Conservation (phyloP, 176 grass and related monocot genomes). For the Juncus effusus region DNA sequence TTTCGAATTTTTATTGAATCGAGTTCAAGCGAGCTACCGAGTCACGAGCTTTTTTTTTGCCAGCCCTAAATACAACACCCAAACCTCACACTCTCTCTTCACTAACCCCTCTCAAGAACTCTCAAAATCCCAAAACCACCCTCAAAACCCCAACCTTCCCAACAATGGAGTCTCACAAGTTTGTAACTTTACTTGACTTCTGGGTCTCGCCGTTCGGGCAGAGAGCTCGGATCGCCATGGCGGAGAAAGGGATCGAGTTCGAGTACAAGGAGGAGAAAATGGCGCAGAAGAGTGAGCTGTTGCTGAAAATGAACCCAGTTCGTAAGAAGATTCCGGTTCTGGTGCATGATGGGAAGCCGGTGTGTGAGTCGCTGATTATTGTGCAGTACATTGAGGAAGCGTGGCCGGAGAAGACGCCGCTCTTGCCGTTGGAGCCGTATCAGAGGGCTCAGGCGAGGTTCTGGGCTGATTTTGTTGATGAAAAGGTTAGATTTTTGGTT, state of each 20-base stretch:
- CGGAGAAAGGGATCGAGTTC: conserved; percentile 63
- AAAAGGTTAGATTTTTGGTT: conserved; percentile 38
- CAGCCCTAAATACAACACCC: too few species aligned
- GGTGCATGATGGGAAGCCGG: conserved; percentile 41
- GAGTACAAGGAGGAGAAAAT: conserved; percentile 58
- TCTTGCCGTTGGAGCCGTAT: conserved; percentile 45
- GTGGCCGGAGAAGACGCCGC: conserved; percentile 31
- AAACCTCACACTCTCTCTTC: too few species aligned
- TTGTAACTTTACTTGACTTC: conserved; percentile 40
- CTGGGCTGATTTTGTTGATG: conserved; percentile 51
- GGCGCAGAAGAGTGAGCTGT: conserved; percentile 41
- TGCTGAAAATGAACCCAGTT: conserved; percentile 64
- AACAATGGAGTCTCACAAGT: conserved; percentile 19
- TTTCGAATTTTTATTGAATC: too few species aligned
- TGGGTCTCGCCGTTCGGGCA: conserved; percentile 62
- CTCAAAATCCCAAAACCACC: too few species aligned
- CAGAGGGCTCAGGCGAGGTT: conserved; percentile 42
- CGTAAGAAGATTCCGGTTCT: conserved; percentile 57
- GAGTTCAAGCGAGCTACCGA: too few species aligned
- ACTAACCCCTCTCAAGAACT: too few species aligned
- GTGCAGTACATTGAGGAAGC: conserved; percentile 57
- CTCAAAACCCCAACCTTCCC: too few species aligned
- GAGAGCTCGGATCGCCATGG: conserved; percentile 43
- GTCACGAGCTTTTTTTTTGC: too few species aligned
- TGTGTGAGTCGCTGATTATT: conserved; percentile 58